Evolutionary conservation across 2,329 filamentous ascomycete species (phyloP), one percentile per base, ranked within the genome.

Genomic region (Clarireedia monteithiana): DNA sequence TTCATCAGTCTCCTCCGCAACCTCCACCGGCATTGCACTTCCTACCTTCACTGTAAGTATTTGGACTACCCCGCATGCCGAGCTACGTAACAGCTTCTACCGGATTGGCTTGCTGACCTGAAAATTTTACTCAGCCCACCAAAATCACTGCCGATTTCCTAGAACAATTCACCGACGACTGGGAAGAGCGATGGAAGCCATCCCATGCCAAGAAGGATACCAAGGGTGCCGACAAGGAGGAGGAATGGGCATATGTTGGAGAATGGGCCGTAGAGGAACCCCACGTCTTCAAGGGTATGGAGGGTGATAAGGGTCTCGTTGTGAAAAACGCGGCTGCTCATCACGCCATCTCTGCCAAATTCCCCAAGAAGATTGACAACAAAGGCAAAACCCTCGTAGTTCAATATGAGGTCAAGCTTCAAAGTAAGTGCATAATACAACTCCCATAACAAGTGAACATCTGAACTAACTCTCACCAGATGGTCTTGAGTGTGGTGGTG

Each of bases 261-360:
- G 89, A 91, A 74, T 99, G 94, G 94, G 77, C 90, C 50, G 94
- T 96, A 60, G 94, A 99, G 79, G 94, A 97, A 82, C 94, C 94
- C 53, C 77, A 77, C 60, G 84, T 94, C 69, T 86, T 88, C 74
- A 95, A 94, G 79, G 94, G 91, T 67, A 94, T 96, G 67, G 86
- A 91, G 68, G 91, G 89, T 62, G 92, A 97, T 77, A 95, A 95
- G 79, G 94, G 92, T 74, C 84, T 99, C 66, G 92, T 99, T 62
- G 84, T 97, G 75, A 99, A 99, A 86, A 95, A 97, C 78, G 82
- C 89, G 63, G 94, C 94, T 64, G 94, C 94, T 67, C 94, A 99
- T 78, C 94, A 99, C 76, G 94, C 94, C 78, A 99, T 99, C 74
- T 99, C 94, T 50, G 90, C 94, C 77, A 97, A 97, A 77, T 97